Conservation (phyloP, 2,329 filamentous ascomycete species). For the Talaromyces sp. region DNA sequence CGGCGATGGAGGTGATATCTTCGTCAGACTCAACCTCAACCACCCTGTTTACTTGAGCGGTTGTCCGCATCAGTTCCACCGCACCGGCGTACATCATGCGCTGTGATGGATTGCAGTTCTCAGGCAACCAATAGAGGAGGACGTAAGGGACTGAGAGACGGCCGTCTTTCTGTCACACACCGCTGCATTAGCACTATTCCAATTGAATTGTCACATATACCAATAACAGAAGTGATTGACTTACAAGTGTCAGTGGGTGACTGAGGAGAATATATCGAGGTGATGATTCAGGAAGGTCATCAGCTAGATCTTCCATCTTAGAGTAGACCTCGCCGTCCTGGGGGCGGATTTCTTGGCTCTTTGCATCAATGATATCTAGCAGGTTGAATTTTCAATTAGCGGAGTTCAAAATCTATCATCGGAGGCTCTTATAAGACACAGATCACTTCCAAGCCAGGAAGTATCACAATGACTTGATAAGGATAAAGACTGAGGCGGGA, state of each 20-base stretch:
- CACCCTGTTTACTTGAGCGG: constrained; percentile 83
- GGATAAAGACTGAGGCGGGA: background rate
- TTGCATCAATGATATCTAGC: constrained; percentile 85
- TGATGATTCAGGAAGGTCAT: constrained; percentile 89
- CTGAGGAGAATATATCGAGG: constrained; percentile 88
- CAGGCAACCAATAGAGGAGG: constrained; percentile 90
- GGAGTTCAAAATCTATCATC: background rate
- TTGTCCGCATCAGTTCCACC: constrained; percentile 93
- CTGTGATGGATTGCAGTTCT: constrained; percentile 82
- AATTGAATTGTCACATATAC: background rate
- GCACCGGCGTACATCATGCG: constrained; percentile 95
- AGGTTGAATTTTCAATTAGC: background rate
- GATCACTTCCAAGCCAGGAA: background rate
- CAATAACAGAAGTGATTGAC: constrained; percentile 22
- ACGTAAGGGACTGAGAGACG: constrained; percentile 90
- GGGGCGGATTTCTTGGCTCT: constrained; percentile 84
- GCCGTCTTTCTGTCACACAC: constrained; percentile 67
- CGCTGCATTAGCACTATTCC: constrained; percentile 4
- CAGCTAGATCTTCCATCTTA: constrained; percentile 75
- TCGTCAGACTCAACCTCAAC: constrained; percentile 81
- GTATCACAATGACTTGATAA: background rate
- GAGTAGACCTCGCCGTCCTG: constrained; percentile 81
- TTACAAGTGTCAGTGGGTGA: constrained; percentile 84
- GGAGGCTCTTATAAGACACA: background rate
- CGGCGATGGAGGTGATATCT: constrained; percentile 79